Evolutionary conservation across 2,329 filamentous ascomycete genomes (phyloP), one percentile per base, ranked within the genome.

Genomic region (Aspergillus niger): DNA sequence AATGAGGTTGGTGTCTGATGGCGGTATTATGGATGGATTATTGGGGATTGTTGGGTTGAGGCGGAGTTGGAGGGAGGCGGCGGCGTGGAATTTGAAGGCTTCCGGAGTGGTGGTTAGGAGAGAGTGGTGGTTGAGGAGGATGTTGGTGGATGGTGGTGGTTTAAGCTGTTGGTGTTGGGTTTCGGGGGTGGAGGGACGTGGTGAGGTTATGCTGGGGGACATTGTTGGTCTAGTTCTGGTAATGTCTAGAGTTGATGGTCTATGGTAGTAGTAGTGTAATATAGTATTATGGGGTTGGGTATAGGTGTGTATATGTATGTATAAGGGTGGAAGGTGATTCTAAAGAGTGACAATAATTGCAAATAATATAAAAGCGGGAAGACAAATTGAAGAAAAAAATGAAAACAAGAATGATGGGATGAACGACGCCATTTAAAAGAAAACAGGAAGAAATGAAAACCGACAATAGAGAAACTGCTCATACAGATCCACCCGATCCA

Each of bases 1-100:
- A 43, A 90, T 80, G 48, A 95, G 68, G 74, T 78, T 63, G 65
- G 72, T 64, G 51, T 73, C 68, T 8, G 24, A 15, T 49, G 59
- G 2, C 51, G 58, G 39, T 39, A 59, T 49, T 26, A 56, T 64
- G 8, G 32, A 13, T 13, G 30, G 55, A 10, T 61, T 56, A 36
- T 36, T 6, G 32, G 32, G 32, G 11, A 36, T 15, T 36, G 32
- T 36, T 13, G 32, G 32, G 32, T 36, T 13, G 38, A 61, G 64
- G 38, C 70, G 63, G 2, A 76, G 55, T 62, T 77, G 74, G 11
- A 70, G 57, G 11, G 74, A 71, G 8, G 74, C 71, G 2, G 75
- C 73, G 8, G 72, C 74, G 56, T 72, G 61, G 57, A 76, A 76
- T 55, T 71, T 70, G 38, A 75, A 67, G 11, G 71, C 67, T 32